Evolutionary conservation across 2,329 filamentous ascomycete species (phyloP).

Genomic region (Cadophora malorum): DNA sequence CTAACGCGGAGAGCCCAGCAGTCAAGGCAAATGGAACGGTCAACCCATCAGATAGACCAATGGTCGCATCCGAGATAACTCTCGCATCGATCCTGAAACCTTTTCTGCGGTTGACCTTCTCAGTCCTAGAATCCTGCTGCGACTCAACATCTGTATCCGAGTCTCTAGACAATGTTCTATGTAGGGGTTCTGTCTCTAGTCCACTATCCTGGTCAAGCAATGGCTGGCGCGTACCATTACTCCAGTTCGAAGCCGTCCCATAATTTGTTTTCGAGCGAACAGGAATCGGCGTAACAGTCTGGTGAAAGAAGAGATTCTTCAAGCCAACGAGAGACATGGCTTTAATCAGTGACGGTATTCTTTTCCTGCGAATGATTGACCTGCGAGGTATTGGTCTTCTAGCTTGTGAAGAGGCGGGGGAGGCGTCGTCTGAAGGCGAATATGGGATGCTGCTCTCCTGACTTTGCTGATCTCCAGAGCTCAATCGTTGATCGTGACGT

Average conservation of each 20-base stretch:
- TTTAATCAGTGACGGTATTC: slow-evolving; percentile 26
- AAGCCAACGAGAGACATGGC: slow-evolving; percentile 44
- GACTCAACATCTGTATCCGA: slow-evolving; percentile 39
- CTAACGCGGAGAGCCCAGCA: slow-evolving; percentile 58
- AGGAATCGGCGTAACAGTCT: slow-evolving; percentile 34
- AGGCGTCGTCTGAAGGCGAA: slow-evolving; percentile 1
- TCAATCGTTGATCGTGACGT: slow-evolving; percentile 16
- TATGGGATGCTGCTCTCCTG: slow-evolving; percentile 14
- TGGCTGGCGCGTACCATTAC: slow-evolving; percentile 32
- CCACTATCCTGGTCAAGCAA: slow-evolving; percentile 23
- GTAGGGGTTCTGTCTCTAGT: not conserved
- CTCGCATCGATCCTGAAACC: slow-evolving; percentile 43
- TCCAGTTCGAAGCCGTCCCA: slow-evolving; percentile 29
- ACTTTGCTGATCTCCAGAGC: slow-evolving; percentile 1
- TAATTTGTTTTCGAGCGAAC: slow-evolving; percentile 20
- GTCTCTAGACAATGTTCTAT: slow-evolving; percentile 12
- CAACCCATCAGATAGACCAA: slow-evolving; percentile 66
- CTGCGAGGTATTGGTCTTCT: slow-evolving; percentile 13
- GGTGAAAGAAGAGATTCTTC: slow-evolving; percentile 44
- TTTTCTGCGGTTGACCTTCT: slow-evolving; percentile 35
- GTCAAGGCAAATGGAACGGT: slow-evolving; percentile 69
- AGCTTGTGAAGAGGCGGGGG: slow-evolving; percentile 1
- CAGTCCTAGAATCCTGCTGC: slow-evolving; percentile 38
- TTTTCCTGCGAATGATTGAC: slow-evolving; percentile 29
- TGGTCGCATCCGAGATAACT: slow-evolving; percentile 60